phyloP scores from a whole-genome alignment of 768 basidiomycete species.

The Hygrophorus pudorinus region DNA sequence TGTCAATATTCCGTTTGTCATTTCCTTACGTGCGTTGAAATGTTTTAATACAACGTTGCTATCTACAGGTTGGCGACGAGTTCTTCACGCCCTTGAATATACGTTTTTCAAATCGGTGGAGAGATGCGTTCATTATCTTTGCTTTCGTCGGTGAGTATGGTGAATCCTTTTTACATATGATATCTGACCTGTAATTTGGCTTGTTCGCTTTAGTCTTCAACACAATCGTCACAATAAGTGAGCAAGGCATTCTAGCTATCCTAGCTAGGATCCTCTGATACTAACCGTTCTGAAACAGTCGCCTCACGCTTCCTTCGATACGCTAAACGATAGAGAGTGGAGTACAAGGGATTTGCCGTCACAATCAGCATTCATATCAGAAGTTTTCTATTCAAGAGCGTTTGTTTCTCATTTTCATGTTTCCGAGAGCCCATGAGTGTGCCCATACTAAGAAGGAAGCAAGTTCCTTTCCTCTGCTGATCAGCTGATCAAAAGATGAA shows the following conservation, averaged over 20 bases:
- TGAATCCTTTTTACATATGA: background rate
- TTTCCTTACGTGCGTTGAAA: background rate
- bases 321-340: constrained; percentile 52
- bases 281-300: constrained; percentile 20
- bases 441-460: too few relatives aligned
- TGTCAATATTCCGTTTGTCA: constrained; percentile 41
- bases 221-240: constrained; percentile 43
- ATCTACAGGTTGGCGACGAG: constrained; percentile 47
- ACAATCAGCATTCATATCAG: too few relatives aligned
- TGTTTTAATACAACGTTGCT: background rate
- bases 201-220: constrained; percentile 49
- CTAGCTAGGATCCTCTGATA: constrained; percentile 3
- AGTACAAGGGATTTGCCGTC: too few relatives aligned
- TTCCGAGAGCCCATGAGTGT: too few relatives aligned
- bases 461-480: too few relatives aligned
- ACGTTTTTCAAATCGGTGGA: constrained; percentile 48
- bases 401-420: too few relatives aligned
- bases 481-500: too few relatives aligned
- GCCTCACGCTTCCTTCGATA: constrained; percentile 67
- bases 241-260: constrained; percentile 7
- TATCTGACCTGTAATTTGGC: background rate
- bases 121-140: constrained; percentile 59
- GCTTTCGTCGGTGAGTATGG: constrained; percentile 42
- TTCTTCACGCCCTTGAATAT: constrained; percentile 66
- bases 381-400: too few relatives aligned